Evolutionary conservation across 495 filamentous ascomycete species (phyloP).

Genomic region (Annulohypoxylon bovei): DNA sequence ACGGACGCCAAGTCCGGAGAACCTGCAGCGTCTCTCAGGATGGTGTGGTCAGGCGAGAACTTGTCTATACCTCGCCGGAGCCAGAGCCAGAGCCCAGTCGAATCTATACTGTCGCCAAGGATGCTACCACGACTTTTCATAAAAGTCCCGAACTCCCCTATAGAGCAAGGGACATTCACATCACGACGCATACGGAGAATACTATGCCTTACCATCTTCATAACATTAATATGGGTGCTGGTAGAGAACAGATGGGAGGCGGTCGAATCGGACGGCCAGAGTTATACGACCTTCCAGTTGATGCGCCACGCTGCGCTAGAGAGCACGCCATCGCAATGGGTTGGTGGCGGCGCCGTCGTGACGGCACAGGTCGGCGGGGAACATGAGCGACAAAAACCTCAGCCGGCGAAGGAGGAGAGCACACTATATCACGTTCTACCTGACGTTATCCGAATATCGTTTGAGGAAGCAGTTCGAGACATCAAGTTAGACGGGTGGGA

Average conservation of each 20-base stretch:
- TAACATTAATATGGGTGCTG: slow-evolving; percentile 37
- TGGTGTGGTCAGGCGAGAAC: slow-evolving; percentile 33
- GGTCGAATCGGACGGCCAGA: slow-evolving; percentile 22
- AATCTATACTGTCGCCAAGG: slow-evolving; percentile 39
- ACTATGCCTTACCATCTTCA: slow-evolving; percentile 31
- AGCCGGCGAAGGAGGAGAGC: slow-evolving; percentile 17
- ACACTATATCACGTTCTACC: slow-evolving; percentile 42
- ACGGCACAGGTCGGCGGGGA: slow-evolving; percentile 18
- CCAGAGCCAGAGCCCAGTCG: slow-evolving; percentile 24
- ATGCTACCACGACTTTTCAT: slow-evolving; percentile 40
- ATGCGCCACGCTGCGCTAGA: slow-evolving; percentile 36
- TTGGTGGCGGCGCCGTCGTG: slow-evolving; percentile 34
- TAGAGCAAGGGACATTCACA: slow-evolving; percentile 40
- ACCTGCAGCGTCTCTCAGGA: slow-evolving; percentile 15
- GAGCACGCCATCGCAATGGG: slow-evolving; percentile 38
- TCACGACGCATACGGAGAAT: slow-evolving; percentile 36
- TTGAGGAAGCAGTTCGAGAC: slow-evolving; percentile 51
- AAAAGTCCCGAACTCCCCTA: slow-evolving; percentile 39
- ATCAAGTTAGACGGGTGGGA: slow-evolving; percentile 53
- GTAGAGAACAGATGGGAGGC: slow-evolving; percentile 31
- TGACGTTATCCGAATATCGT: slow-evolving; percentile 52
- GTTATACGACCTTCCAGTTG: slow-evolving; percentile 25
- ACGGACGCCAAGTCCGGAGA: slow-evolving; percentile 7
- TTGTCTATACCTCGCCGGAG: slow-evolving; percentile 30
- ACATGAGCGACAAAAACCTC: not conserved